Conservation (phyloP, 352 stramenopile species). For the Phytophthora chlamydospora region DNA sequence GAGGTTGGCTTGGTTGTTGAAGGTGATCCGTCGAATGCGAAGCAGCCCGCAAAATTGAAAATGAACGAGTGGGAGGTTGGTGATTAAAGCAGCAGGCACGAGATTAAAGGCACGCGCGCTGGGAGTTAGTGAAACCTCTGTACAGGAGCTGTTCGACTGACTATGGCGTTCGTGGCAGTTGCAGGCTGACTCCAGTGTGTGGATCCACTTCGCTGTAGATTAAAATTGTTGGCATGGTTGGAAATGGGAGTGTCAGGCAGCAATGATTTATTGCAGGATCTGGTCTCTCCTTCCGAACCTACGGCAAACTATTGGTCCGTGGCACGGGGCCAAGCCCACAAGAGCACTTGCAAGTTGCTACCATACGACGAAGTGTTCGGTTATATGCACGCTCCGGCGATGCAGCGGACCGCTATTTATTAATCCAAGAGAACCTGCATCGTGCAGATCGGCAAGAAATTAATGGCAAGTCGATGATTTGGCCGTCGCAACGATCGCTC, state of each 20-base stretch:
- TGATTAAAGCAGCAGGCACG: not conserved
- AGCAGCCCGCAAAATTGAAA: constrained; percentile 18
- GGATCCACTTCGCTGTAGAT: not conserved
- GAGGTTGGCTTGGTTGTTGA: not conserved
- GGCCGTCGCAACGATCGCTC: no score
- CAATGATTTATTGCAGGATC: constrained; percentile 5
- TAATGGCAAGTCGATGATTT: no score
- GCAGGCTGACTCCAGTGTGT: constrained; percentile 10
- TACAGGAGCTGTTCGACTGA: not conserved
- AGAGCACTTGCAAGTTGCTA: not conserved
- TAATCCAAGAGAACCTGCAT: no score
- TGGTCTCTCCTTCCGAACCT: constrained; percentile 4
- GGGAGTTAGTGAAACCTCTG: constrained; percentile 3
- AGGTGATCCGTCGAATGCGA: not conserved
- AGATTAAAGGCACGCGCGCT: not conserved
- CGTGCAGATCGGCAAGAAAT: no score
- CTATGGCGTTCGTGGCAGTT: constrained; percentile 14
- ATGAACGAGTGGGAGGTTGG: constrained; percentile 11
- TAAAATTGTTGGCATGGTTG: not conserved
- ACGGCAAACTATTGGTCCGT: constrained; percentile 12
- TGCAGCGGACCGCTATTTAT: no score
- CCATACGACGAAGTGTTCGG: no score
- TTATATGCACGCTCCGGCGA: no score
- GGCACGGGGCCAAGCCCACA: constrained; percentile 2
- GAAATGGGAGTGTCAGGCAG: constrained; percentile 6